Base-by-base conservation (phyloP, 768 basidiomycete species). In the Suillus subluteus region DNA sequence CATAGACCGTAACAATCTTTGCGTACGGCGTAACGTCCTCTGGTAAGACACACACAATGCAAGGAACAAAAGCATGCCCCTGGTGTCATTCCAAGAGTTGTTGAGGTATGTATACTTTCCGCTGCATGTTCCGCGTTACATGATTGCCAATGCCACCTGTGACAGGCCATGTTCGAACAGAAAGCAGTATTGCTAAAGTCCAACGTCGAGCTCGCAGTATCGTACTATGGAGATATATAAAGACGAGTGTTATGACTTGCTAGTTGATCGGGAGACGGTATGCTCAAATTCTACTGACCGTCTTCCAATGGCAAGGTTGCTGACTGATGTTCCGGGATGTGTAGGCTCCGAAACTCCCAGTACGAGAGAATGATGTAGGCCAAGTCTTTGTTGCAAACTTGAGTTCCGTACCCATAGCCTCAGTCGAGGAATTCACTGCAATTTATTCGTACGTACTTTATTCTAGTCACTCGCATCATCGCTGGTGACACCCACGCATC, bases 21-120 rank as follows among this genome's bases (percentile, higher is more conserved):
- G 92, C 93, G 1, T 96, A 96, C 77, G 95, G 95, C 8, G 94
- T 95, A 15, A 96, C 94, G 12, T 94, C 92, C 2, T 94, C 91
- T 6, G 95, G 94, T 21, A 96, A 95, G 81, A 96, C 94, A 0
- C 88, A 95, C 76, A 97, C 95, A 0, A 96, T 97, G 92, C 94
- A 96, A 79, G 95, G 95, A 44, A 88, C 83, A 8, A 83, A 78
- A 44, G 58, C 81, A 1, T 83, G 92, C 40, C 92, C n/a, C 91
- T n/a, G 95, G 95, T 1, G 89, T 96, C 64, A 96, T 96, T 69
- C 93, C 93, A 30, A 84, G 92, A 35, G 88, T 89, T 7, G 88
- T 96, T n/a, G 78, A 86, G 74, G 93, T 90, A 67, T 58, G 85
- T 72, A 35, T 32, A 23, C 46, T 35, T 59, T n/a, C 48, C 43